Evolutionary conservation across 2,329 filamentous ascomycete species (phyloP).

Genomic region (Setomelanomma holmii): DNA sequence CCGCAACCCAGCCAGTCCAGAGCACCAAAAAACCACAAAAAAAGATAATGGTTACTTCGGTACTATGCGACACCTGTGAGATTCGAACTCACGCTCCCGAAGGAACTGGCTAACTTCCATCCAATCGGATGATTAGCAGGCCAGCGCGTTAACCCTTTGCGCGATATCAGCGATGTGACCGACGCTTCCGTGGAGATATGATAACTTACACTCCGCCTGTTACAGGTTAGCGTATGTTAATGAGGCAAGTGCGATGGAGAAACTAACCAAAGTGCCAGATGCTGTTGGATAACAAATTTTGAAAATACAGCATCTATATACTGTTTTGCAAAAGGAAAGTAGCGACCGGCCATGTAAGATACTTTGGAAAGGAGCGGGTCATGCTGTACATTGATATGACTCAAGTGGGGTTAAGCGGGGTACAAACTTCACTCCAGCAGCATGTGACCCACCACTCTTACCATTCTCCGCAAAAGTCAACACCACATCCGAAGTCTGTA

Average conservation of each 20-base stretch:
- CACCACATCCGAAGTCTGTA: too few relatives aligned
- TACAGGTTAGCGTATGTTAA: not conserved
- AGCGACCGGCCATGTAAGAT: not conserved
- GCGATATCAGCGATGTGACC: too few relatives aligned
- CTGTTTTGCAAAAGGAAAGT: not conserved
- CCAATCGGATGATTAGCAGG: not conserved
- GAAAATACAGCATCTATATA: not conserved
- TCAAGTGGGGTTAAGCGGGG: constrained; percentile 4
- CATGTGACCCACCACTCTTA: too few relatives aligned
- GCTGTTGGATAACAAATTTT: not conserved
- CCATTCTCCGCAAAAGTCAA: too few relatives aligned
- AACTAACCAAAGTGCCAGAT: constrained; percentile 1
- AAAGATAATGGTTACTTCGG: not conserved
- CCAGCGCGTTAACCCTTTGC: not conserved
- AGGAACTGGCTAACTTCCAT: constrained; percentile 35
- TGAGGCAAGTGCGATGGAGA: not conserved
- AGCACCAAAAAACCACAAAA: not conserved
- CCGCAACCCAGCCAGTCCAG: not conserved
- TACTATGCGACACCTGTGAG: constrained; percentile 32
- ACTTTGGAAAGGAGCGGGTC: not conserved
- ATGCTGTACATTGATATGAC: not conserved
- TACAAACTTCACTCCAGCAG: not conserved
- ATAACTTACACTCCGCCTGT: not conserved
- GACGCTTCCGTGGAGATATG: too few relatives aligned
- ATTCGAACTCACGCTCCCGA: constrained; percentile 42